Percentiles rank a stretch among this genome's conserved stretches.
phyloP scores from a whole-genome alignment of 2,329 filamentous ascomycete species.

The Aspergillus ochraceoroseus region DNA sequence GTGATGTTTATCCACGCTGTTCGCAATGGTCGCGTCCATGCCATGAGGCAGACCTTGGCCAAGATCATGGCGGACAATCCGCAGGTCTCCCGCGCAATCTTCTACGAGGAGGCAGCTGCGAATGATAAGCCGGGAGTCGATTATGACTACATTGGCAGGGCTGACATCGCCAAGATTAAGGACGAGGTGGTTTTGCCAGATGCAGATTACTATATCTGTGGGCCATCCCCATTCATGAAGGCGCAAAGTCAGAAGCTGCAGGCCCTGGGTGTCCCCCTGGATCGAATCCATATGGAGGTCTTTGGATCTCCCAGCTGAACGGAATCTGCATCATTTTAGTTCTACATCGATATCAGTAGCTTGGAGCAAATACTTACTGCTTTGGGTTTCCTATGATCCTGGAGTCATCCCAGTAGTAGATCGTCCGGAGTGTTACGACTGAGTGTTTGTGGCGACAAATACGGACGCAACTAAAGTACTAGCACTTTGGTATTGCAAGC shows the following conservation, averaged over 20 bases:
- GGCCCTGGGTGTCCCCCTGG: conserved; percentile 20
- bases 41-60: conserved; percentile 50
- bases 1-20: conserved; percentile 58
- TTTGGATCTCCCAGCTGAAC: conserved; percentile 22
- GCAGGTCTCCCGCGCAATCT: conserved; percentile 53
- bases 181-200: conserved; percentile 51
- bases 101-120: conserved; percentile 50
- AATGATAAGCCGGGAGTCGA: conserved; percentile 51
- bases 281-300: conserved; percentile 28
- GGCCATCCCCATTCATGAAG: conserved; percentile 64
- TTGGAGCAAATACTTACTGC: no score
- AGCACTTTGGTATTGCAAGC: no score
- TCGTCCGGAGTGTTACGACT: no score
- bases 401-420: no score
- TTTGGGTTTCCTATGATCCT: no score
- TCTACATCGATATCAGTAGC: no score
- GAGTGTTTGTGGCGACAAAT: no score
- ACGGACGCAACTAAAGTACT: no score
- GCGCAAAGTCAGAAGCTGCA: conserved; percentile 21
- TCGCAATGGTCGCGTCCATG: conserved; percentile 43
- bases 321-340: no score
- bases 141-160: conserved; percentile 56
- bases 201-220: conserved; percentile 67
- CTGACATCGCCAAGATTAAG: conserved; percentile 55
- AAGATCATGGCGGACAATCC: conserved; percentile 53